A percentile compares a stretch with the other conserved stretches of the same genome.
Conservation (phyloP, 2,329 filamentous ascomycete genomes). For the Sporothrix pseudoabietina region DNA sequence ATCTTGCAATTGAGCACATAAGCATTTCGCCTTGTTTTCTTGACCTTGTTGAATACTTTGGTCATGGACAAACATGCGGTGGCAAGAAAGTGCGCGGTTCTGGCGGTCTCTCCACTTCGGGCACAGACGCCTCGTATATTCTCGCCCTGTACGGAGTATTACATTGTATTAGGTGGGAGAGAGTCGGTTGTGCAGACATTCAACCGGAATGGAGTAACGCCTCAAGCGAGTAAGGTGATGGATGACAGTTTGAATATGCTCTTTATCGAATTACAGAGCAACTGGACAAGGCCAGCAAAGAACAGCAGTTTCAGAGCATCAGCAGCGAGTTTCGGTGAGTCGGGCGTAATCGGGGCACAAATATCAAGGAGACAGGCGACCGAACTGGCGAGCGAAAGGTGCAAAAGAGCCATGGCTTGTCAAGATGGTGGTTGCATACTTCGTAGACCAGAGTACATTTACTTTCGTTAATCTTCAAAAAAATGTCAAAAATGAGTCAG, state of each 20-base stretch:
- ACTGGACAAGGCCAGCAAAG: not conserved
- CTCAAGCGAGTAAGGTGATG: not conserved
- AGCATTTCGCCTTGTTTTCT: not conserved
- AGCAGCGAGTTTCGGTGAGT: not conserved
- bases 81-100: not conserved
- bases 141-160: not conserved
- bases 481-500: conserved; percentile 19
- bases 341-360: conserved; percentile 3
- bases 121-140: conserved; percentile 18
- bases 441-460: not conserved
- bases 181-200: not conserved
- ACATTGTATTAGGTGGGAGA: not conserved
- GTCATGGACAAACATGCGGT: not conserved
- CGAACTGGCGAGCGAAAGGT: not conserved
- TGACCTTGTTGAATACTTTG: not conserved
- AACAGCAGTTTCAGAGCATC: not conserved
- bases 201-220: not conserved
- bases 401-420: not conserved
- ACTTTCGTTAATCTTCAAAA: not conserved
- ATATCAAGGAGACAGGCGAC: not conserved
- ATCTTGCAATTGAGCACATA: not conserved
- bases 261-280: not conserved
- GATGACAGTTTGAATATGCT: not conserved
- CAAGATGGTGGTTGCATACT: not conserved
- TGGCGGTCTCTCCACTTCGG: conserved; percentile 22